Evolutionary conservation across 306 rosid species (phyloP).

Genomic region (Cicer yamashitae): DNA sequence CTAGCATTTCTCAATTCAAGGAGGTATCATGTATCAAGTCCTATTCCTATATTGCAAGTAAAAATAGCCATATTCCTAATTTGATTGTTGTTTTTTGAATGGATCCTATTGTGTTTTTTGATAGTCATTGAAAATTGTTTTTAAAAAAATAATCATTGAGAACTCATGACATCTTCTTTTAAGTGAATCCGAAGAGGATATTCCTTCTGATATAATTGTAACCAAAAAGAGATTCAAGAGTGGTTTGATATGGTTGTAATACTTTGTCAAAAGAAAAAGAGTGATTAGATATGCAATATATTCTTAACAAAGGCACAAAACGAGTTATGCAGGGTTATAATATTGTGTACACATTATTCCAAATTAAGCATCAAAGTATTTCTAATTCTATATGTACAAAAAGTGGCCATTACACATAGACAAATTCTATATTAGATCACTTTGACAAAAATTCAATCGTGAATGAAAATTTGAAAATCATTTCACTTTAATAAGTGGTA

Average conservation of each 20-base stretch:
- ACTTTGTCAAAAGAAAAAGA: not conserved
- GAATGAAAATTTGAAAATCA: no score
- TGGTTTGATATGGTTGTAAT: no score
- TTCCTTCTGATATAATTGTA: not conserved
- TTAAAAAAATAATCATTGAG: constrained; percentile 3
- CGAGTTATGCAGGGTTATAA: constrained; percentile 22
- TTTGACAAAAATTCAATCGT: no score
- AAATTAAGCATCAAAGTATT: constrained; percentile 49
- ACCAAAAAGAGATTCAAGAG: no score
- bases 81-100: not conserved
- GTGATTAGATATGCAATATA: constrained; percentile 50
- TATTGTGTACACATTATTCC: constrained; percentile 37
- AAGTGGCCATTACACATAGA: no score
- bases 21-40: not conserved
- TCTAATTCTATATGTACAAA: constrained; percentile 60
- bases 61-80: not conserved
- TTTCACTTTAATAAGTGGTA: no score
- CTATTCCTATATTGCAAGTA: not conserved
- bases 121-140: no score
- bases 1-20: no score
- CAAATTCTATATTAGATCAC: no score
- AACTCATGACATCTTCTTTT: constrained; percentile 10
- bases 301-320: constrained; percentile 41
- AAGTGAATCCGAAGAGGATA: constrained; percentile 29
- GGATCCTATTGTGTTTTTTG: no score